Evolutionary conservation across 139 green algal species (phyloP), one percentile per base, ranked within the genome.

Genomic region (Coccomyxa sp.): DNA sequence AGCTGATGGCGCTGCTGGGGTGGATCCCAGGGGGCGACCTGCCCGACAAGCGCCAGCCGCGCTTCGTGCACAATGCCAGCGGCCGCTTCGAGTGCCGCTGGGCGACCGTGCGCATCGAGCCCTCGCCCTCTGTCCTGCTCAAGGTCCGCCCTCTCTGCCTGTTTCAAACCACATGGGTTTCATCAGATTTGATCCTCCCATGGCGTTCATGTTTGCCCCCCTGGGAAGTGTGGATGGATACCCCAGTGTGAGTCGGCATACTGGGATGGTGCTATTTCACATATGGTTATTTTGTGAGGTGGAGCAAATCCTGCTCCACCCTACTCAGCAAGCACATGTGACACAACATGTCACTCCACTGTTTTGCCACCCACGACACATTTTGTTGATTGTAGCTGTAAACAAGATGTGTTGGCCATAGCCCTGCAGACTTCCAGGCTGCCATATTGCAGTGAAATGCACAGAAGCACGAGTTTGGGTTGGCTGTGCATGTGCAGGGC

Each of bases 1-100:
- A 99, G 93, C 92, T 99, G n/a, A 98, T 98, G 97, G 97, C 97
- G 28, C 91, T 99, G 79, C 93, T 99, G 74, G 97, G 97, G 74
- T 99, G 95, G 95, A 95, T 99, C 88, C 96, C 95, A 0, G 92
- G 90, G 13, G 82, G n/a, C 59, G 81, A 80, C 31, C 60, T 71
- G 23, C 38, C 32, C 23, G 59, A 77, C 25, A 59, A 45, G 13
- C 30, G 27, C 59, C 97, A 99, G 91, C 97, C 97, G 0, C 93
- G 97, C 77, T 99, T 99, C 87, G 91, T 99, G 68, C 97, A 99
- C 92, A 99, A 99, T 90, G 86, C 86, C 58, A 94, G 83, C 13
- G 94, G 92, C 18, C 85, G 89, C 59, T 99, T 98, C 83, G 96
- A 98, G 89, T 93, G 83, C 77, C 90, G 95, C 67, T 98, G 91